Conservation (phyloP, 2,329 filamentous ascomycete genomes). For the Ophiostoma pallidulum region DNA sequence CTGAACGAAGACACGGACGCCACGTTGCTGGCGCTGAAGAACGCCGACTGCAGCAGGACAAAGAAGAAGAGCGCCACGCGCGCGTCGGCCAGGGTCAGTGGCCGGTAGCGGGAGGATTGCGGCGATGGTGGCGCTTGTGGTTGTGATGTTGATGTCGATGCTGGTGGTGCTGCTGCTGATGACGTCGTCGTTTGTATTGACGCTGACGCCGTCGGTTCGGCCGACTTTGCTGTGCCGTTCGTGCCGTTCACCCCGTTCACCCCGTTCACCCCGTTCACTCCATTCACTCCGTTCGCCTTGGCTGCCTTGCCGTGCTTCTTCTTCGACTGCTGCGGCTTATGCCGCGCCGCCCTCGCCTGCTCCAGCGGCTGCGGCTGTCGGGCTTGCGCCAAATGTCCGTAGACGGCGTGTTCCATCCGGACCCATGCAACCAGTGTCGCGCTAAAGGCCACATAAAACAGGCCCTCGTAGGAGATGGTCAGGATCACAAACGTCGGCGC, state of each 20-base stretch:
- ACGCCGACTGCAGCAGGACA: slow-evolving; percentile 85
- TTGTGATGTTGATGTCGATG: not conserved
- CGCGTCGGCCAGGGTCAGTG: slow-evolving; percentile 70
- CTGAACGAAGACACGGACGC: slow-evolving; percentile 91
- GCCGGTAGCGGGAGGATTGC: slow-evolving; percentile 37
- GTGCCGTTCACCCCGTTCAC: not conserved
- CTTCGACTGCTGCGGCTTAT: not conserved
- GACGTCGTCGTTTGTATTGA: slow-evolving; percentile 4
- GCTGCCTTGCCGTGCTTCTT: slow-evolving; percentile 1
- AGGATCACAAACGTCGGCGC: slow-evolving; percentile 91
- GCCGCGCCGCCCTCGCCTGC: not conserved
- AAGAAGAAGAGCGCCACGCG: slow-evolving; percentile 92
- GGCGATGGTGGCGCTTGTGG: not conserved
- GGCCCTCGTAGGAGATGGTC: slow-evolving; percentile 91
- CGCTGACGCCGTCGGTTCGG: not conserved
- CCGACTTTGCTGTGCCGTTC: not conserved
- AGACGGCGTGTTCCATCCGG: slow-evolving; percentile 74
- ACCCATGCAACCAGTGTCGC: slow-evolving; percentile 80
- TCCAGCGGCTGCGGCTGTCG: slow-evolving; percentile 17
- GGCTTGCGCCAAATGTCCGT: slow-evolving; percentile 31
- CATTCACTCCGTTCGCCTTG: slow-evolving; percentile 1
- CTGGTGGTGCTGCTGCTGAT: slow-evolving; percentile 3
- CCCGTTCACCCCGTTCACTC: not conserved
- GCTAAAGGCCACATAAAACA: slow-evolving; percentile 91
- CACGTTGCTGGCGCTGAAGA: slow-evolving; percentile 95